A percentile compares a stretch with the other conserved stretches of the same genome.
These are phyloP conservation scores for Lachancea sp. DNA, from an alignment of 805 yeast species.

Conservation along the genomic window DNA sequence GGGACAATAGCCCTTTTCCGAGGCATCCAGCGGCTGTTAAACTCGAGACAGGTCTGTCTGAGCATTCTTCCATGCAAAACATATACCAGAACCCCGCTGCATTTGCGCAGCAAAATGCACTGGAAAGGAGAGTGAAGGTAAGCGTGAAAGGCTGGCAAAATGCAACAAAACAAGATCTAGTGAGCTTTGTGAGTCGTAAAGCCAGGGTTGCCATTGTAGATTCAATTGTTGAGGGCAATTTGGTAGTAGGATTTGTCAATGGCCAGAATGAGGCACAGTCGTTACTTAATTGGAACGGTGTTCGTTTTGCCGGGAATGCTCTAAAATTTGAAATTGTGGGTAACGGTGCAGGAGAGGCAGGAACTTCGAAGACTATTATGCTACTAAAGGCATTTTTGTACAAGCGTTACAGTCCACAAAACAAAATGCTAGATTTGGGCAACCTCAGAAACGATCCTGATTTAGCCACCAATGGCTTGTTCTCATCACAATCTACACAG, in stretches of 20 bases:
- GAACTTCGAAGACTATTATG: conserved; percentile 47
- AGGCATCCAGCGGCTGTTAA: not conserved
- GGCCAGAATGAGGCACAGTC: conserved; percentile 50
- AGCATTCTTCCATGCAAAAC: conserved; percentile 12
- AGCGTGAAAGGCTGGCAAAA: conserved; percentile 80
- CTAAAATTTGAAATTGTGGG: conserved; percentile 45
- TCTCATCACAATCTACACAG: conserved; percentile 52
- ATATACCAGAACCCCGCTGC: conserved; percentile 25
- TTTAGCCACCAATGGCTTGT: conserved; percentile 55
- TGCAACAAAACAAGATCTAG: conserved; percentile 61
- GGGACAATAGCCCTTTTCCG: conserved; percentile 1
- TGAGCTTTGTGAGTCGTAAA: conserved; percentile 64
- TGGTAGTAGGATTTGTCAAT: conserved; percentile 54
- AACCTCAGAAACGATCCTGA: conserved; percentile 58
- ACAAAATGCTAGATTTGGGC: conserved; percentile 63
- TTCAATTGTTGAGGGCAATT: conserved; percentile 48
- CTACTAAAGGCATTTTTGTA: conserved; percentile 53
- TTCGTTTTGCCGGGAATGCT: conserved; percentile 69
- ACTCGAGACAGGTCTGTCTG: not conserved
- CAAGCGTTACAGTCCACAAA: conserved; percentile 58
- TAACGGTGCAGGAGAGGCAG: conserved; percentile 15
- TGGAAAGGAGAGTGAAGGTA: conserved; percentile 40
- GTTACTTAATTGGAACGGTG: conserved; percentile 62
- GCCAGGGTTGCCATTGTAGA: conserved; percentile 50
- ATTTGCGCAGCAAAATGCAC: conserved; percentile 21